phyloP scores from a whole-genome alignment of 1,284 basidiomycete genomes.

The Ganoderma sp. region DNA sequence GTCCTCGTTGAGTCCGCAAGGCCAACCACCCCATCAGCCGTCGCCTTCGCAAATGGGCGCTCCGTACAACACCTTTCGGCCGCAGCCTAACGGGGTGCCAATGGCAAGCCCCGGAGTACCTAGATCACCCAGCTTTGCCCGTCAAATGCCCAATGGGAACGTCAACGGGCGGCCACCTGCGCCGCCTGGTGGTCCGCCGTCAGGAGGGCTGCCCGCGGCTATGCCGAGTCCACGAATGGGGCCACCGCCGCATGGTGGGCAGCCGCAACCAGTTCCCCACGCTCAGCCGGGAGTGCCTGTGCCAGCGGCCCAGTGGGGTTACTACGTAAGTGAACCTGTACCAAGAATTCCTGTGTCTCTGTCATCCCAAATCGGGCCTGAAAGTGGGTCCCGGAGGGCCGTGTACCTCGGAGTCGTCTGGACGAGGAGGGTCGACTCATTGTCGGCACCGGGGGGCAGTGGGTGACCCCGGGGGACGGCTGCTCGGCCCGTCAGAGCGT shows the following conservation, averaged over 20 bases:
- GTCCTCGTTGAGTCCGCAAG: constrained; percentile 40
- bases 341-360: no score
- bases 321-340: constrained; percentile 41
- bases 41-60: constrained; percentile 52
- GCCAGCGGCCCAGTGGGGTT: constrained; percentile 19
- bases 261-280: constrained; percentile 46
- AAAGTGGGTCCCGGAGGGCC: no score
- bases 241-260: constrained; percentile 53
- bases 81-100: constrained; percentile 41
- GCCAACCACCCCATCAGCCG: constrained; percentile 49
- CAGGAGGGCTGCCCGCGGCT: constrained; percentile 48
- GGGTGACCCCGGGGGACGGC: no score
- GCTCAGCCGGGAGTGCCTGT: constrained; percentile 45
- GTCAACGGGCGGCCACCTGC: constrained; percentile 59
- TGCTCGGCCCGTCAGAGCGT: neutral
- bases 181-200: constrained; percentile 57
- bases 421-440: no score
- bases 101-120: constrained; percentile 54
- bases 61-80: constrained; percentile 48
- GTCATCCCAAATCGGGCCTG: no score
- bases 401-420: no score
- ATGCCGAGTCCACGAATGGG: constrained; percentile 71
- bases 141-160: constrained; percentile 68
- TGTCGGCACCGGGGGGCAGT: no score
- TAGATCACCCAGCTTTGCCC: constrained; percentile 68